Conservation (phyloP, 2,329 filamentous ascomycete genomes). For the Acrocalymma vagum region DNA sequence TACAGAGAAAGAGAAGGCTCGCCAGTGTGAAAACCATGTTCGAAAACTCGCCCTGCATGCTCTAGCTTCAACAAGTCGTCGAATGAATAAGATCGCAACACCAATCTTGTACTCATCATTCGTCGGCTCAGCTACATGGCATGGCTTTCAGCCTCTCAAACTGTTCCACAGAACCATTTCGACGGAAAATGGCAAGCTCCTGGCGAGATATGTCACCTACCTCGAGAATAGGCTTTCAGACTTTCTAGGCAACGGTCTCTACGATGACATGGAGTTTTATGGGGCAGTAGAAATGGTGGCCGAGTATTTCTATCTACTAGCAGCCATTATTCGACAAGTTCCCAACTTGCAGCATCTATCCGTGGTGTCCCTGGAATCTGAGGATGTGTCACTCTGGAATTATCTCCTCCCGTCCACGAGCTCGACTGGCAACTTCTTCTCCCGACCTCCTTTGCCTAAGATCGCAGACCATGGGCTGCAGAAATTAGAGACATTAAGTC, state of each 20-base stretch:
- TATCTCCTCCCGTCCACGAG: conserved; percentile 10
- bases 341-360: conserved; percentile 31
- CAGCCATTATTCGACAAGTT: conserved; percentile 18
- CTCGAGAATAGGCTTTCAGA: conserved; percentile 36
- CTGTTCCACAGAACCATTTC: conserved; percentile 26
- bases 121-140: conserved; percentile 19
- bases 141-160: conserved; percentile 20
- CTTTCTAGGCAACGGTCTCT: conserved; percentile 25
- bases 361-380: conserved; percentile 30
- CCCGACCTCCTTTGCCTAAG: no score
- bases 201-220: conserved; percentile 24
- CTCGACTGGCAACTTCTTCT: no score
- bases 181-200: background rate
- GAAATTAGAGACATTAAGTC: conserved; percentile 22
- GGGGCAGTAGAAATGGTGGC: conserved; percentile 9
- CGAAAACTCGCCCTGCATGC: conserved; percentile 24
- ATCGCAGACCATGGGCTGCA: conserved; percentile 11
- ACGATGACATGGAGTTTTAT: conserved; percentile 10
- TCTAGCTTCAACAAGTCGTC: conserved; percentile 26
- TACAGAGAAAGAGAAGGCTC: conserved; percentile 18
- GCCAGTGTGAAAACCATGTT: conserved; percentile 32
- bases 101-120: conserved; percentile 35
- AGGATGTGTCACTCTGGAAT: conserved; percentile 30
- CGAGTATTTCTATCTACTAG: conserved; percentile 30
- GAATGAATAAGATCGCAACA: conserved; percentile 23